phyloP scores from a whole-genome alignment of 306 rosid genomes.

The Abrus pulchellus region DNA sequence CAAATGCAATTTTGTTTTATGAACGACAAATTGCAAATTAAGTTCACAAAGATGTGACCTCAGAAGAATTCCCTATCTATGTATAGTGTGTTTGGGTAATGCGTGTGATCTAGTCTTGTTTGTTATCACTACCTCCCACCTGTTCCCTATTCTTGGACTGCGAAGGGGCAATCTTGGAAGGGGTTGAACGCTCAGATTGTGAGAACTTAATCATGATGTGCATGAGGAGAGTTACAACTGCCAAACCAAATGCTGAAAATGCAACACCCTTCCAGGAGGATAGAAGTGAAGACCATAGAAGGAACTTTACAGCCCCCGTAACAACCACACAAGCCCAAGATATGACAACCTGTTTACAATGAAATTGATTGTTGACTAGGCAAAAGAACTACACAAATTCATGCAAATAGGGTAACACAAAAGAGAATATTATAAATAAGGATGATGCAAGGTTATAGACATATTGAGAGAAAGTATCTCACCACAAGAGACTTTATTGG shows the following conservation, averaged over 20 bases:
- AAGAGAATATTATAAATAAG: conserved; percentile 12
- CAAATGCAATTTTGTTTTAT: background rate
- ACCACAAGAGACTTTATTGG: conserved; percentile 84
- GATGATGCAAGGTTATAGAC: background rate
- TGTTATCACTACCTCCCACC: conserved; percentile 34
- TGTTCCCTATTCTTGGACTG: conserved; percentile 49
- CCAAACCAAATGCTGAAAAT: conserved; percentile 58
- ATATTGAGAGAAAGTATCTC: conserved; percentile 31
- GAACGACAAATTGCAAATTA: conserved; percentile 11
- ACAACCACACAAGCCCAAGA: conserved; percentile 71
- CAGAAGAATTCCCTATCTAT: conserved; percentile 1
- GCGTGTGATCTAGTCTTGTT: conserved; percentile 54
- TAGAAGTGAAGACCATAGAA: conserved; percentile 66
- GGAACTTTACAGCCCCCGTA: conserved; percentile 65
- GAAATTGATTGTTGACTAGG: background rate
- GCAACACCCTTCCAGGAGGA: conserved; percentile 81
- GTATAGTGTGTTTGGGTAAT: conserved; percentile 9
- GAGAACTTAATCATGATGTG: conserved; percentile 78
- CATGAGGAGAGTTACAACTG: conserved; percentile 72
- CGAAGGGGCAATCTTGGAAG: conserved; percentile 64
- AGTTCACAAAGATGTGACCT: conserved; percentile 8
- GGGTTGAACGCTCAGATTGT: conserved; percentile 78
- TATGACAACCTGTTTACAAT: conserved; percentile 64
- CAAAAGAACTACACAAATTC: background rate
- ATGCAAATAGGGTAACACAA: background rate